Evolutionary conservation across 2,329 filamentous ascomycete genomes (phyloP), one percentile per base, ranked within the genome.

Genomic region (Penicillium sp.): DNA sequence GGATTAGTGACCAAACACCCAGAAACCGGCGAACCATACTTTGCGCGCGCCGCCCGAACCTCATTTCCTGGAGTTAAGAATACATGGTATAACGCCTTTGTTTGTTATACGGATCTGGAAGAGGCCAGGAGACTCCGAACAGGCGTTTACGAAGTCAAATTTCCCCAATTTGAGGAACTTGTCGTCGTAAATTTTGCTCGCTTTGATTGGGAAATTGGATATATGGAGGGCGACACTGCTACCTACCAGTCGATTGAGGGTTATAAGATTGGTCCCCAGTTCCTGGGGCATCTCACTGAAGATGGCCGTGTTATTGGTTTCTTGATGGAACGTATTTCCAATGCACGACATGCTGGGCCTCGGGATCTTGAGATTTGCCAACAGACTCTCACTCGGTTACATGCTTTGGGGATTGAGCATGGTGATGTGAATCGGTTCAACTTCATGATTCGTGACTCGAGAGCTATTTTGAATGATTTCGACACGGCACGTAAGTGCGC

Each of bases 41-140:
- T 72, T 51, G 47, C 55, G n/a, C 47, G 33, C n/a, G 37, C 38
- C 10, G 52, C 9, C 12, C 46, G 30, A 6, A 67, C 63, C 26
- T n/a, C 43, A 26, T 69, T 69, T 42, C 59, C 60, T 9, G 38
- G 55, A 0, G 58, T 70, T 25, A 16, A 40, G 19, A 62, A 64
- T 44, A 57, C 44, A 6, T 71, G 67, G 66, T 62, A 71, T 56
- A 22, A 9, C 26, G 64, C 53, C 1, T 61, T 31, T 7, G 6
- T 50, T 25, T 26, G 31, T 31, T 42, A n/a, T 5, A 12, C 31
- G 14, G 17, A 50, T n/a, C 35, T 41, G 1, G 26, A 14, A 10
- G 4, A n/a, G 36, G 30, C 9, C 2, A 28, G 17, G 11, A 22
- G 36, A 16, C 25, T 49, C 16, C 12, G 12, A 8, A 19, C 25